These are phyloP conservation scores for Scutellaria barbata DNA, from an alignment of 257 asterid species.

Conservation along the genomic window DNA sequence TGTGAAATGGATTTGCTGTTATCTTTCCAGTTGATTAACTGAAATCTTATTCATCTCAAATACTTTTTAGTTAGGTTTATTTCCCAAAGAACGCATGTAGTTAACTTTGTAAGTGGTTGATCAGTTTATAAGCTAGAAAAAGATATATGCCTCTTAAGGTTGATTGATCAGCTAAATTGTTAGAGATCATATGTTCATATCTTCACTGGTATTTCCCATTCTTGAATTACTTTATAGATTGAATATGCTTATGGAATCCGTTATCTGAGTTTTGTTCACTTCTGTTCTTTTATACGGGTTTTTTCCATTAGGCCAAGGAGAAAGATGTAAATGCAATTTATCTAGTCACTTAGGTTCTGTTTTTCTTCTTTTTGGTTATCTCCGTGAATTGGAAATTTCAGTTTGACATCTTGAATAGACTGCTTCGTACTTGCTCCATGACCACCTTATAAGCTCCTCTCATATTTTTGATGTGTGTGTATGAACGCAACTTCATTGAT, in stretches of 20 bases:
- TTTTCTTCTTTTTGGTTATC: neutral
- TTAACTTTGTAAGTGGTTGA: neutral
- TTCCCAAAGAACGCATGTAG: neutral
- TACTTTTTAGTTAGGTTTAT: neutral
- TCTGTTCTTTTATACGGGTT: neutral
- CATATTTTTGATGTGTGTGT: constrained; percentile 12
- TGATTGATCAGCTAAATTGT: too few relatives aligned
- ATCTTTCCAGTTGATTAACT: neutral
- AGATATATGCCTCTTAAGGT: neutral
- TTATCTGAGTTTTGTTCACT: neutral
- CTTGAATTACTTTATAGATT: neutral
- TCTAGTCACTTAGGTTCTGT: neutral
- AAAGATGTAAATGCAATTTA: neutral
- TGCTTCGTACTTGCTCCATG: neutral
- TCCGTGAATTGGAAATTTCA: neutral
- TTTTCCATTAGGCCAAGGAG: neutral
- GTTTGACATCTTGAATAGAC: neutral
- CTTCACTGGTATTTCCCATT: neutral
- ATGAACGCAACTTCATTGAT: neutral
- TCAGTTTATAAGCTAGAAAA: neutral
- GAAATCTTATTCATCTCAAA: constrained; percentile 4
- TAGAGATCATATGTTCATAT: neutral
- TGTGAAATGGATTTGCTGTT: neutral
- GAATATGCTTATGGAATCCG: neutral
- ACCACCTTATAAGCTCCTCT: neutral